A percentile compares a stretch with the other conserved stretches of the same genome.
phyloP scores from a whole-genome alignment of 1,284 basidiomycete genomes.

The Bjerkandera adusta region DNA sequence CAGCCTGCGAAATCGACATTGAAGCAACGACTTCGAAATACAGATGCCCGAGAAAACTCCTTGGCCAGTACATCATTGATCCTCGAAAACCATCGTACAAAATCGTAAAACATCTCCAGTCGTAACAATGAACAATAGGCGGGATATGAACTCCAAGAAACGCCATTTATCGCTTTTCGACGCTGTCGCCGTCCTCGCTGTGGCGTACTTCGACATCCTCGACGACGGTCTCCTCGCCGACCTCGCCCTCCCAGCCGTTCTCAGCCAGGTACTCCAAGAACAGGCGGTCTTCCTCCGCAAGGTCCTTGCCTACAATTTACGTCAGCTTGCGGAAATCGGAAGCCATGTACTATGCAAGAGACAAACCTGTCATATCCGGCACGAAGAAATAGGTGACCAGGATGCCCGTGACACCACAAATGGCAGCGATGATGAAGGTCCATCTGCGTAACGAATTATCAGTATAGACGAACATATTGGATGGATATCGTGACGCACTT shows the following conservation, averaged over 20 bases:
- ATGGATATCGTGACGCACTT: constrained; percentile 40
- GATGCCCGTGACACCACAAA: constrained; percentile 61
- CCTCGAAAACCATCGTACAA: too few species aligned
- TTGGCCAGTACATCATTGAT: too few species aligned
- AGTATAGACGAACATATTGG: too few species aligned
- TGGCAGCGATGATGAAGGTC: constrained; percentile 74
- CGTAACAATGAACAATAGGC: too few species aligned
- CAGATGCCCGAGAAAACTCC: too few species aligned
- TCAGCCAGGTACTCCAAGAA: constrained; percentile 60
- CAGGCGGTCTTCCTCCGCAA: constrained; percentile 64
- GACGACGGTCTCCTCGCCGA: constrained; percentile 55
- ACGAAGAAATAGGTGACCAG: constrained; percentile 69
- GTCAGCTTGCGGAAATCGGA: not conserved
- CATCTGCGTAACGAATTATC: constrained; percentile 42
- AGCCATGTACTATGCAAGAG: not conserved
- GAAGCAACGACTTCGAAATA: too few species aligned
- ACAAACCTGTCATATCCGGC: constrained; percentile 55
- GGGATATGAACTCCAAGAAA: too few species aligned
- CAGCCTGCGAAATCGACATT: too few species aligned
- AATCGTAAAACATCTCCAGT: too few species aligned
- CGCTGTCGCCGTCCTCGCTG: not conserved
- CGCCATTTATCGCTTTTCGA: constrained; percentile 4
- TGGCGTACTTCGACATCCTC: constrained; percentile 30
- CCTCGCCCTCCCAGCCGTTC: constrained; percentile 65
- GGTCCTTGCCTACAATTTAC: constrained; percentile 43